Evolutionary conservation across 495 filamentous ascomycete genomes (phyloP).

Genomic region (Letharia lupina): DNA sequence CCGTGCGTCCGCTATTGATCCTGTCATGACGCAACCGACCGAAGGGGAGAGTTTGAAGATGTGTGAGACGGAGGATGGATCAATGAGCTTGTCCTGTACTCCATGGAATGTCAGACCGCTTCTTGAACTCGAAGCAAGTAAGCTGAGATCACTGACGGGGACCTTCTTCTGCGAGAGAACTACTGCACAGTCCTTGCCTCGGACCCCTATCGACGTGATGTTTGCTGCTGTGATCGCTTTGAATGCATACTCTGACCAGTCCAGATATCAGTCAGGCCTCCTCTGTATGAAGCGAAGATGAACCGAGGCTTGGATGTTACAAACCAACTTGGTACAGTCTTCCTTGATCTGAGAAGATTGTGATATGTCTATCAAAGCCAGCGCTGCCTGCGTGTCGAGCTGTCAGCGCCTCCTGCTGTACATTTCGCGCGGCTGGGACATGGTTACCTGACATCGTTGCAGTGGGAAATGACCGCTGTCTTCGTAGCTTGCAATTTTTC

Average conservation of each 20-base stretch:
- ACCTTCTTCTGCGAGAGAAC: constrained; percentile 99
- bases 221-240: constrained; percentile 99
- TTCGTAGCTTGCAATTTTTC: not conserved
- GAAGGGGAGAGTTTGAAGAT: constrained; percentile 94
- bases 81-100: constrained; percentile 90
- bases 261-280: not conserved
- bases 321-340: constrained; percentile 98
- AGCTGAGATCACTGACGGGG: constrained; percentile 58
- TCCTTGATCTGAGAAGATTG: constrained; percentile 98
- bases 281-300: not conserved
- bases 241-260: constrained; percentile 91
- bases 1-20: constrained; percentile 93
- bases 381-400: constrained; percentile 63
- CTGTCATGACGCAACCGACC: constrained; percentile 96
- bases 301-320: constrained; percentile 31
- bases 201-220: constrained; percentile 92
- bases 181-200: constrained; percentile 94
- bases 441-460: constrained; percentile 16
- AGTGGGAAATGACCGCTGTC: not conserved
- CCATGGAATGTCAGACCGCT: not conserved
- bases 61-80: constrained; percentile 92
- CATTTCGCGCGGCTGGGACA: not conserved
- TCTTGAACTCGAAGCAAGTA: not conserved
- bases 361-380: constrained; percentile 96
- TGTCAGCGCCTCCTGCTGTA: constrained; percentile 1